Conservation (phyloP, 2,329 filamentous ascomycete genomes). For the Verticillium nonalfalfae region DNA sequence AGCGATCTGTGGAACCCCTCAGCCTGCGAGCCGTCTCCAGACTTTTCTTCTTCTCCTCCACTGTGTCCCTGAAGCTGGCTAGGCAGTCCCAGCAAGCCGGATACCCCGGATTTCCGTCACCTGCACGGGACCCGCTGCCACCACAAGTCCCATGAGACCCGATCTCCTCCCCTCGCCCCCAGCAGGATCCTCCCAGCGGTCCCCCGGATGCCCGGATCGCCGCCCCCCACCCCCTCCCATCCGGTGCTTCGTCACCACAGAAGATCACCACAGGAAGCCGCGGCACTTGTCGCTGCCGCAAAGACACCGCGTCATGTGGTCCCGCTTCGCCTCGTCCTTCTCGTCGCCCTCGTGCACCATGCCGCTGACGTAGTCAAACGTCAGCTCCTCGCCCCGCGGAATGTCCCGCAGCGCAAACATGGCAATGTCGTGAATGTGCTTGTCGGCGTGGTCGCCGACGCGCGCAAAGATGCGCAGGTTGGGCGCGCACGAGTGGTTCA, state of each 20-base stretch:
- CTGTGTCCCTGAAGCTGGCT: too few species aligned
- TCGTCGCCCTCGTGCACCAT: conserved; percentile 42
- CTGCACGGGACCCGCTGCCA: too few species aligned
- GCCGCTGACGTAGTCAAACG: conserved; percentile 73
- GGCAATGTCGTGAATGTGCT: conserved; percentile 68
- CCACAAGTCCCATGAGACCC: too few species aligned
- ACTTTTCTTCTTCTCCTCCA: too few species aligned
- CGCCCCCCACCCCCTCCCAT: too few species aligned
- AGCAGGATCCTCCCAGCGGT: too few species aligned
- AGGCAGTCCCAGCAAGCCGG: too few species aligned
- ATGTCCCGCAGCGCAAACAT: conserved; percentile 69
- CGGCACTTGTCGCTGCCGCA: conserved; percentile 63
- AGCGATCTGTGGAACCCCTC: too few species aligned
- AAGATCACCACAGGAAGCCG: conserved; percentile 65
- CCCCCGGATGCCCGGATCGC: too few species aligned
- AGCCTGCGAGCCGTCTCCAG: too few species aligned
- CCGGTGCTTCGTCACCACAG: conserved; percentile 33
- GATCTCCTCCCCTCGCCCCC: too few species aligned
- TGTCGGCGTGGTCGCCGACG: conserved; percentile 70
- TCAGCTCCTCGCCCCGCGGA: conserved; percentile 59
- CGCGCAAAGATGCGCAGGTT: conserved; percentile 76
- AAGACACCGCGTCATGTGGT: conserved; percentile 50
- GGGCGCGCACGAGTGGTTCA: conserved; percentile 77
- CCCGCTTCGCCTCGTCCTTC: conserved; percentile 38
- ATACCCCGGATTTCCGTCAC: too few species aligned